phyloP scores from a whole-genome alignment of 2,329 filamentous ascomycete genomes.

The Teratosphaeria nubilosa region DNA sequence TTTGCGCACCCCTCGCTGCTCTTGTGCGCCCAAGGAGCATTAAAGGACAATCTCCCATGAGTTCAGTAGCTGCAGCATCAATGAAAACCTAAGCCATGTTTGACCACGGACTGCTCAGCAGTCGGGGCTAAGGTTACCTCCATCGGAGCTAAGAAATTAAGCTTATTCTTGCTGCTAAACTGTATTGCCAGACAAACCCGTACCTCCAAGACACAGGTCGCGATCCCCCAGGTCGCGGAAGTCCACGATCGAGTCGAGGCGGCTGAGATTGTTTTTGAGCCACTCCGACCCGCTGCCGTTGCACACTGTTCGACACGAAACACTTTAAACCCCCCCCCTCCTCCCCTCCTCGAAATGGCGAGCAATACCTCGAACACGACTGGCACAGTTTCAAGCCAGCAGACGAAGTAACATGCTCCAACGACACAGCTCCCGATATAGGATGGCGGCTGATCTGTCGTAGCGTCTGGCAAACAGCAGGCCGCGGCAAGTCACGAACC shows the following conservation, averaged over 20 bases:
- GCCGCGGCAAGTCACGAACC: slow-evolving; percentile 14
- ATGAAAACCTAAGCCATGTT: background rate
- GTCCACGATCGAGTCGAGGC: too few relatives aligned
- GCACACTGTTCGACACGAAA: too few relatives aligned
- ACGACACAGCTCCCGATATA: background rate
- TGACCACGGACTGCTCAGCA: background rate
- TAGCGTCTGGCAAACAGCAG: slow-evolving; percentile 12
- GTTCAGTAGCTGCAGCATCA: too few relatives aligned
- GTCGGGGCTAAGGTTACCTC: too few relatives aligned
- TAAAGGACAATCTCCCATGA: too few relatives aligned
- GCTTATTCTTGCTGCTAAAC: background rate
- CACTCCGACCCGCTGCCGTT: too few relatives aligned
- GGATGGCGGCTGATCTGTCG: background rate
- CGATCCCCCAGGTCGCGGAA: too few relatives aligned
- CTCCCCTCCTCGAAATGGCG: background rate
- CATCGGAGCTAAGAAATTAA: background rate
- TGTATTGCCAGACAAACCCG: background rate
- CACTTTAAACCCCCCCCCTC: too few relatives aligned
- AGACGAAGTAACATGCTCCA: background rate
- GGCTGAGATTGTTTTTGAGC: too few relatives aligned
- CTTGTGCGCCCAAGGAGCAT: too few relatives aligned
- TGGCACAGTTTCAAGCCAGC: background rate
- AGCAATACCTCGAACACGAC: background rate
- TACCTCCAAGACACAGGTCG: background rate
- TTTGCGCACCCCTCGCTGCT: too few relatives aligned